These are phyloP conservation scores for Tuber melanosporum DNA, from an alignment of 495 filamentous ascomycete species.

Conservation along the genomic window DNA sequence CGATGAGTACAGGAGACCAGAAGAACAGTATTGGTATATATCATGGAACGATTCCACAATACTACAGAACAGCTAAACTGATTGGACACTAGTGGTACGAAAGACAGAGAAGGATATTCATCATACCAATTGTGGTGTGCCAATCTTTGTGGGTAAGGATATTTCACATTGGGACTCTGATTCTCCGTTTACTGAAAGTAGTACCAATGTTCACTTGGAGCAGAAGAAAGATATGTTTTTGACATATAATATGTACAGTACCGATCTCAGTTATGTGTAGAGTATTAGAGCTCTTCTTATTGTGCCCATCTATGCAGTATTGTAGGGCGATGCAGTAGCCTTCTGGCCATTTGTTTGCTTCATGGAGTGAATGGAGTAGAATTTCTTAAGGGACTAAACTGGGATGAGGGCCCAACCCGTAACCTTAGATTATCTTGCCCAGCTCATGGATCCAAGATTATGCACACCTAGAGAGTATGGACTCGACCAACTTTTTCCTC, in stretches of 20 bases:
- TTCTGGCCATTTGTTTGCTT: slow-evolving; percentile 96
- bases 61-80: slow-evolving; percentile 30
- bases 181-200: slow-evolving; percentile 81
- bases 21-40: slow-evolving; percentile 79
- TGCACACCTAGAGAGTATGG: slow-evolving; percentile 76
- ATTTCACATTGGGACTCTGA: slow-evolving; percentile 94
- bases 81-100: slow-evolving; percentile 47
- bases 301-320: slow-evolving; percentile 92
- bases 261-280: slow-evolving; percentile 88
- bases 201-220: slow-evolving; percentile 95
- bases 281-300: slow-evolving; percentile 96
- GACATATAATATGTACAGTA: slow-evolving; percentile 96
- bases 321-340: slow-evolving; percentile 92
- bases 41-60: slow-evolving; percentile 7
- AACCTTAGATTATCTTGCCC: slow-evolving; percentile 84
- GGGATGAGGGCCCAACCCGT: slow-evolving; percentile 90
- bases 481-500: slow-evolving; percentile 98
- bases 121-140: slow-evolving; percentile 85
- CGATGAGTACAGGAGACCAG: slow-evolving; percentile 93
- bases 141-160: slow-evolving; percentile 92
- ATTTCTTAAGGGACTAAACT: slow-evolving; percentile 90
- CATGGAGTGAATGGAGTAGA: slow-evolving; percentile 95
- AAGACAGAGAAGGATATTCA: slow-evolving; percentile 91
- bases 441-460: slow-evolving; percentile 91
- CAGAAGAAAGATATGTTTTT: slow-evolving; percentile 99